Evolutionary conservation across 78 protist genomes (phyloP).

Genomic region (Reticulomyxa filosa): DNA sequence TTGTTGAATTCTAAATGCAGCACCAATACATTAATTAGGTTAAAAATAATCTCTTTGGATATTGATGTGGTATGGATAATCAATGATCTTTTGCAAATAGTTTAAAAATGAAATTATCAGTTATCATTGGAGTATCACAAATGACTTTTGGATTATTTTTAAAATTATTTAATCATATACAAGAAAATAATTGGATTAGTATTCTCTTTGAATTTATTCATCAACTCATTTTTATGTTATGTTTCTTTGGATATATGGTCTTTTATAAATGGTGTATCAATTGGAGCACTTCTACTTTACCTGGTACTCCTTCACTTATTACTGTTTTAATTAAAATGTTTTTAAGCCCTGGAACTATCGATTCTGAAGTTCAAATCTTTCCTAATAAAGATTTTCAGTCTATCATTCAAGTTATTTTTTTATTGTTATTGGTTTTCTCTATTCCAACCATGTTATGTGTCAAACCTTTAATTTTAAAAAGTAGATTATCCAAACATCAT

Average conservation of each 20-base stretch:
- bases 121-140: conserved; percentile 79
- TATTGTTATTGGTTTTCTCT: too few species aligned
- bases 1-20: too few species aligned
- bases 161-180: conserved; percentile 44
- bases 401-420: too few species aligned
- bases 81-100: conserved; percentile 76
- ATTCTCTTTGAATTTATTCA: conserved; percentile 67
- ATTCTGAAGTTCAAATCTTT: background rate
- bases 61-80: too few species aligned
- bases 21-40: too few species aligned
- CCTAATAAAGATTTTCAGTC: too few species aligned
- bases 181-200: conserved; percentile 10
- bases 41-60: too few species aligned
- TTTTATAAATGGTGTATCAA: conserved; percentile 49
- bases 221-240: conserved; percentile 72
- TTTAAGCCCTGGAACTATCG: conserved; percentile 27
- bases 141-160: conserved; percentile 80
- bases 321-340: conserved; percentile 56
- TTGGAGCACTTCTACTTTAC: background rate
- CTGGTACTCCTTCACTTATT: conserved; percentile 35
- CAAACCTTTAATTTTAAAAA: too few species aligned
- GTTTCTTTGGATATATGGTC: conserved; percentile 89
- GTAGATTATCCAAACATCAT: too few species aligned
- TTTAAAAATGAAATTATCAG: conserved; percentile 95
- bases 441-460: too few species aligned